Evolutionary conservation across 768 basidiomycete genomes (phyloP), one percentile per base, ranked within the genome.

Genomic region (Phaeotremella skinneri): DNA sequence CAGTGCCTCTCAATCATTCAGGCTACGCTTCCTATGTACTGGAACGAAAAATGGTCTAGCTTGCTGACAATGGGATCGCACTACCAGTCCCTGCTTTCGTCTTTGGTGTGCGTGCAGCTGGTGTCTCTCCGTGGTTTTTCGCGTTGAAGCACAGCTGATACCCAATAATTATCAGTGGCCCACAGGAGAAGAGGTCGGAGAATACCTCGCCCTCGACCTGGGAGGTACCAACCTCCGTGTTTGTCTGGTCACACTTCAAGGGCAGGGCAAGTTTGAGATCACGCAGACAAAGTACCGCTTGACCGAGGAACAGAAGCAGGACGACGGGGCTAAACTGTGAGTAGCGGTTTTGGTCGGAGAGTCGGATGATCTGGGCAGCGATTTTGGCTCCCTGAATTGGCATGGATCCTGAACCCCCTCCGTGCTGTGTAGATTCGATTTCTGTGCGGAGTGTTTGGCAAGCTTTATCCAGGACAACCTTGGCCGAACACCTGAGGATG

Each of bases 41-140:
- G n/a, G n/a, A n/a, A n/a, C n/a, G n/a, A n/a, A n/a, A n/a, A n/a
- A n/a, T n/a, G n/a, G n/a, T n/a, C 5, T 30, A 27, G 50, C 23
- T 30, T 45, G 52, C 56, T 63, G 55, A 64, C 45, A 21, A 25
- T 16, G 13, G 20, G 25, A 21, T n/a, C 25, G 16, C 2, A 29
- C 89, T 89, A 17, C 91, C 92, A 96, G 90, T 98, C 52, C 96
- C 96, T 2, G 93, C 96, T 0, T 99, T 81, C 76, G 96, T 98
- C 49, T 97, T 98, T 49, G 78, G 78, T 20, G 73, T 76, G 37
- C n/a, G n/a, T n/a, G n/a, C n/a, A n/a, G n/a, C n/a, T n/a, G n/a
- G n/a, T n/a, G n/a, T n/a, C n/a, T n/a, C n/a, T n/a, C n/a, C n/a
- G n/a, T n/a, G n/a, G n/a, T n/a, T n/a, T n/a, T n/a, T n/a, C n/a